phyloP scores from a whole-genome alignment of 2,329 filamentous ascomycete genomes.

The Fusarium oxysporum region DNA sequence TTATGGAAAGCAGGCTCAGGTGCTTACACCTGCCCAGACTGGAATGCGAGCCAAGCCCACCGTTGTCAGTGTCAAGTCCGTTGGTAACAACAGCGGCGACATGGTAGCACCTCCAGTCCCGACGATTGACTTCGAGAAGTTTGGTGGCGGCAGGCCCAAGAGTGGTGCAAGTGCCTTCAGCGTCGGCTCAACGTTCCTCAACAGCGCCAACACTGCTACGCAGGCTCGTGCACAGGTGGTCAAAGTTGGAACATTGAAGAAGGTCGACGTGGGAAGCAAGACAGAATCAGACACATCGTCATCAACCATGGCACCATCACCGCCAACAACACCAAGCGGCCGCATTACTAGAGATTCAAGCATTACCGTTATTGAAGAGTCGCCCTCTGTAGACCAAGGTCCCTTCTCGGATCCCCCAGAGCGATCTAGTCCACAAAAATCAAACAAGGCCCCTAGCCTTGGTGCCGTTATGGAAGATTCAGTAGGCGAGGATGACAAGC shows the following conservation, averaged over 20 bases:
- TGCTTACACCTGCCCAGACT: conserved; percentile 85
- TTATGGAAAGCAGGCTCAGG: conserved; percentile 89
- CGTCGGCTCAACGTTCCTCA: conserved; percentile 75
- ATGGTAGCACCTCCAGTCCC: conserved; percentile 77
- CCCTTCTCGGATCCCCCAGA: conserved; percentile 69
- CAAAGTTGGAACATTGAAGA: conserved; percentile 66
- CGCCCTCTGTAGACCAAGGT: conserved; percentile 63
- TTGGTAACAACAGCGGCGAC: conserved; percentile 64
- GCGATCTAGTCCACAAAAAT: conserved; percentile 44
- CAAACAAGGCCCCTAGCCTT: conserved; percentile 58
- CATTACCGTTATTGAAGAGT: conserved; percentile 63
- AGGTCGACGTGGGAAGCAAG: conserved; percentile 54
- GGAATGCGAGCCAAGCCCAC: conserved; percentile 89
- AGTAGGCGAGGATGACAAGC: conserved; percentile 52
- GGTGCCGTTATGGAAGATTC: conserved; percentile 67
- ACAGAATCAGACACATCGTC: conserved; percentile 51
- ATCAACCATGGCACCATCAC: conserved; percentile 31
- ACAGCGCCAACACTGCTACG: conserved; percentile 70
- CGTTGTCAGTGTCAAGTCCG: conserved; percentile 90
- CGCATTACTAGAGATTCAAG: conserved; percentile 54
- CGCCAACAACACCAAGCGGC: conserved; percentile 38
- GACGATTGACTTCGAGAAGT: conserved; percentile 73
- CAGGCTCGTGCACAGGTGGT: conserved; percentile 70
- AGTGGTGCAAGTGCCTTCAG: conserved; percentile 72
- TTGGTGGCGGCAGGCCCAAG: conserved; percentile 60